phyloP scores from a whole-genome alignment of 768 basidiomycete genomes.

The Lyophyllum shimeji region DNA sequence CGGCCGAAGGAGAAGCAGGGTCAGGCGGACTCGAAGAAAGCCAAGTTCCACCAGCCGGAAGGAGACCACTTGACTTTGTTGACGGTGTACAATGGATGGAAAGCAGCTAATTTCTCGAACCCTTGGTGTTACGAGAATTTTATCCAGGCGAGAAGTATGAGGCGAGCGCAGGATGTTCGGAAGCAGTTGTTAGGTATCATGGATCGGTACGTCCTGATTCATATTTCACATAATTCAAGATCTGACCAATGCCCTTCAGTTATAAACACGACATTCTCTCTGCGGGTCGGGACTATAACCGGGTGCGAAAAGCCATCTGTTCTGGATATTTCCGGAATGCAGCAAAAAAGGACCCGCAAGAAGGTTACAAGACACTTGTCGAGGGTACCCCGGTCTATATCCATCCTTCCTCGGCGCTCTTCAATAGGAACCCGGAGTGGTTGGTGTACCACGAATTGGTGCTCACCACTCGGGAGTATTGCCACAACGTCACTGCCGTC shows the following conservation, averaged over 20 bases:
- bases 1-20: conserved; percentile 99
- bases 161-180: conserved; percentile 94
- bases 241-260: conserved; percentile 35
- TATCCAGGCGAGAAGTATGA: conserved; percentile 96
- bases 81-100: conserved; percentile 99
- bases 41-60: conserved; percentile 99
- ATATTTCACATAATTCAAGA: not conserved
- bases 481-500: conserved; percentile 89
- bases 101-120: conserved; percentile 92
- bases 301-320: conserved; percentile 92
- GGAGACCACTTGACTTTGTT: conserved; percentile 91
- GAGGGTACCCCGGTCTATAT: conserved; percentile 99
- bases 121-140: conserved; percentile 99
- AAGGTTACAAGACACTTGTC: conserved; percentile 96
- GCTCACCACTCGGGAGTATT: conserved; percentile 94
- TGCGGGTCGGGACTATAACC: conserved; percentile 90
- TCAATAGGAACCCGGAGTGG: conserved; percentile 98
- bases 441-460: conserved; percentile 94
- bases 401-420: conserved; percentile 94
- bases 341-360: conserved; percentile 97
- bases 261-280: conserved; percentile 98
- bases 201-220: conserved; percentile 70
- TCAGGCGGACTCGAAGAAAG: conserved; percentile 99
- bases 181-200: conserved; percentile 98
- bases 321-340: conserved; percentile 98